Conservation (phyloP, 306 rosid species). For the Erythrophleum fordii region DNA sequence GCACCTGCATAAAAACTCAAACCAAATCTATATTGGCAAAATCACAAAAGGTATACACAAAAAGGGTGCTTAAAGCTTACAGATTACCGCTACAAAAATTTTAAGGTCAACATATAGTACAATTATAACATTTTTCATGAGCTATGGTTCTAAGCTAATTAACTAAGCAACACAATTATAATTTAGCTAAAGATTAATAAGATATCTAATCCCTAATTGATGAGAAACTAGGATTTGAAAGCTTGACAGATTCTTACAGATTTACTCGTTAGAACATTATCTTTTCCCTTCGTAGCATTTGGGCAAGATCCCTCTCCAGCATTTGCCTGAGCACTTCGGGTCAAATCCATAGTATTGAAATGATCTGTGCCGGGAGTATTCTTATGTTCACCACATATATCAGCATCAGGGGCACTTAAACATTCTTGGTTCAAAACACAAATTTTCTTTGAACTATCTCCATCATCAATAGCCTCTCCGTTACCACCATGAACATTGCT, state of each 20-base stretch:
- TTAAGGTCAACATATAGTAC: background rate
- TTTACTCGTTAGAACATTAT: constrained; percentile 39
- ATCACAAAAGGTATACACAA: background rate
- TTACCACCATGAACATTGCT: constrained; percentile 2
- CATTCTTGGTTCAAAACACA: constrained; percentile 31
- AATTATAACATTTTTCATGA: background rate
- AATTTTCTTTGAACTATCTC: constrained; percentile 16
- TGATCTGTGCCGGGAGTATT: background rate
- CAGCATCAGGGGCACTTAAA: constrained; percentile 46
- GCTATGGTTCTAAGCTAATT: constrained; percentile 10
- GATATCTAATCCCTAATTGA: constrained; percentile 20
- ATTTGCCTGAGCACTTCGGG: constrained; percentile 20
- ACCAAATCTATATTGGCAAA: constrained; percentile 8
- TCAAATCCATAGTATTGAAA: constrained; percentile 25
- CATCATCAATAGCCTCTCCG: constrained; percentile 10
- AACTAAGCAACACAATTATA: constrained; percentile 2
- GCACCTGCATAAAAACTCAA: constrained; percentile 54
- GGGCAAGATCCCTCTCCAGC: constrained; percentile 21
- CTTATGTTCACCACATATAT: constrained; percentile 30
- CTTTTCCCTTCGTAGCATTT: constrained; percentile 33
- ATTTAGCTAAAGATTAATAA: constrained; percentile 7
- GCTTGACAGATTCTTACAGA: constrained; percentile 44
- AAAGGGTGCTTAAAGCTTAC: background rate
- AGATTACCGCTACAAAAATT: background rate
- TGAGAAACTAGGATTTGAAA: constrained; percentile 16